A percentile compares a stretch with the other conserved stretches of the same genome.
Evolutionary conservation across 2,329 filamentous ascomycete genomes (phyloP).

Genomic region (Fusarium sp.): DNA sequence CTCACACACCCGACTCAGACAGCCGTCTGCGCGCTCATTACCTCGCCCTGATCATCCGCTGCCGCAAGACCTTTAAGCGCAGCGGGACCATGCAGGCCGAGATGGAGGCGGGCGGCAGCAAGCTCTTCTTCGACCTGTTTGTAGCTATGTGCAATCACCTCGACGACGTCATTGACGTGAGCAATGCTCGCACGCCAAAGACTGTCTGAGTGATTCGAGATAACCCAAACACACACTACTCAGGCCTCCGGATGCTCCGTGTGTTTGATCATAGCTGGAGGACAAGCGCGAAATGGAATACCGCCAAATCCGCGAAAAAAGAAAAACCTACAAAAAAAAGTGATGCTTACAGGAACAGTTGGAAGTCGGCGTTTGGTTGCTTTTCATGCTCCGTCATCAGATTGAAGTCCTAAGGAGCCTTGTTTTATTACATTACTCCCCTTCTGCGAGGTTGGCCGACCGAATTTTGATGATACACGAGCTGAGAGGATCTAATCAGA

Average conservation of each 20-base stretch:
- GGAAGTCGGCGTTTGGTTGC: conserved; percentile 45
- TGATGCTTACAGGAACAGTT: conserved; percentile 34
- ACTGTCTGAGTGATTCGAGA: conserved; percentile 57
- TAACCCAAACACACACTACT: conserved; percentile 20
- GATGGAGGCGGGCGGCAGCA: conserved; percentile 90
- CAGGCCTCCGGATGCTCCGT: conserved; percentile 37
- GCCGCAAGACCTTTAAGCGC: conserved; percentile 96
- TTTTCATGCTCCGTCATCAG: conserved; percentile 58
- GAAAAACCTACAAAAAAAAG: conserved; percentile 37
- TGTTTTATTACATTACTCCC: conserved; percentile 53
- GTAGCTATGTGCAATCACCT: conserved; percentile 98
- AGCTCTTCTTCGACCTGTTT: conserved; percentile 98
- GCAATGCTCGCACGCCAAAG: conserved; percentile 70
- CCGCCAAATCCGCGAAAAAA: conserved; percentile 37
- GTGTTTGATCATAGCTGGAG: conserved; percentile 37
- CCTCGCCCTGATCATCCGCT: conserved; percentile 95
- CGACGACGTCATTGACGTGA: conserved; percentile 91
- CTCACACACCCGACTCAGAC: conserved; percentile 92
- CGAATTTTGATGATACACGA: conserved; percentile 54
- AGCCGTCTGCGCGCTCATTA: conserved; percentile 95
- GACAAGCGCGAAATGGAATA: conserved; percentile 33
- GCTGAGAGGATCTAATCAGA: conserved; percentile 52
- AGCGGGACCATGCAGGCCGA: conserved; percentile 99
- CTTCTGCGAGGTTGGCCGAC: conserved; percentile 63
- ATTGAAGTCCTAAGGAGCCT: conserved; percentile 61